phyloP scores from a whole-genome alignment of 2,329 filamentous ascomycete genomes.

The Phaeoacremonium minimum region DNA sequence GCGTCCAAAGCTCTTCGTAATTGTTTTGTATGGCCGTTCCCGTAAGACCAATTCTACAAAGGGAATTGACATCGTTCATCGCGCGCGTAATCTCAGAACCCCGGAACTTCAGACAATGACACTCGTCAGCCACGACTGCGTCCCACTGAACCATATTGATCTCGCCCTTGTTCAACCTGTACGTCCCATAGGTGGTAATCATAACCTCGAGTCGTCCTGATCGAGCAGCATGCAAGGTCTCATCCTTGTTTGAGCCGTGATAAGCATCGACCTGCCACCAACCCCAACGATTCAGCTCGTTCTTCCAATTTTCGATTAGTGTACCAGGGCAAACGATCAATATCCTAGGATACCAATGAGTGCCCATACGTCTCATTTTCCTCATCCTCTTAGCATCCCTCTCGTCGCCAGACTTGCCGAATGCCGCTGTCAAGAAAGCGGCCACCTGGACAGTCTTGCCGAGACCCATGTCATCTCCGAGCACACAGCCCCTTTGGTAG shows the following conservation, averaged over 20 bases:
- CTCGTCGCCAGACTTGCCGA: constrained; percentile 90
- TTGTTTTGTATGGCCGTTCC: constrained; percentile 97
- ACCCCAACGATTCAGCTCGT: constrained; percentile 84
- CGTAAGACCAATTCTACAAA: constrained; percentile 89
- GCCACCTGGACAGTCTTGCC: constrained; percentile 97
- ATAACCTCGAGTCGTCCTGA: constrained; percentile 81
- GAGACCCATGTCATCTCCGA: constrained; percentile 96
- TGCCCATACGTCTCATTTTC: constrained; percentile 64
- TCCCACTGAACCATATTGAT: constrained; percentile 92
- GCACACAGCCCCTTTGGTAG: constrained; percentile 82
- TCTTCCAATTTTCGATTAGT: constrained; percentile 86
- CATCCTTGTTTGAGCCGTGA: constrained; percentile 67
- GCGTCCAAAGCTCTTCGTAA: constrained; percentile 94
- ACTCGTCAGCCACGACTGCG: constrained; percentile 90
- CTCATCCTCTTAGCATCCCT: constrained; percentile 83
- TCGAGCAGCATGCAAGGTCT: constrained; percentile 66
- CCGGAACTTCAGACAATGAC: constrained; percentile 81
- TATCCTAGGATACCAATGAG: constrained; percentile 76
- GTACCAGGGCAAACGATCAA: constrained; percentile 87
- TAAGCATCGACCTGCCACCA: constrained; percentile 90
- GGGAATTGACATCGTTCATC: constrained; percentile 85
- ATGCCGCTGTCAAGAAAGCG: constrained; percentile 84
- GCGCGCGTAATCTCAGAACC: constrained; percentile 74
- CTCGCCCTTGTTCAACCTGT: constrained; percentile 67
- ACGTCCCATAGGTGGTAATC: constrained; percentile 92